These are phyloP conservation scores for Alternaria angustiovoidea DNA, from an alignment of 2,329 filamentous ascomycete genomes.

Conservation along the genomic window DNA sequence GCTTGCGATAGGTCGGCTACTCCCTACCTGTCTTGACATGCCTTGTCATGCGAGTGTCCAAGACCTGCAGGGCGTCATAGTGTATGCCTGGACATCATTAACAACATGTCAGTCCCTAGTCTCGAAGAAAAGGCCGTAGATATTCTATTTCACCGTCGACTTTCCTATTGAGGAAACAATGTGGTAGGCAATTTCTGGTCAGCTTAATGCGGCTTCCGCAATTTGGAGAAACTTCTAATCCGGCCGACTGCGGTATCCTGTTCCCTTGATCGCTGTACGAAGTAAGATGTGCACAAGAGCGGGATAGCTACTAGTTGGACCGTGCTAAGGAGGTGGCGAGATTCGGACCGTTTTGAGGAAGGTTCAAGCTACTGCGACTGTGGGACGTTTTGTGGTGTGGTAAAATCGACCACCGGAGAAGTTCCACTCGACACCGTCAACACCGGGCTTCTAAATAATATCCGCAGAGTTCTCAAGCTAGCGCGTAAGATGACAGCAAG, in stretches of 20 bases:
- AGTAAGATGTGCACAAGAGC: slow-evolving; percentile 4
- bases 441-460: neutral
- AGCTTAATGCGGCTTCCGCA: neutral
- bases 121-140: neutral
- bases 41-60: neutral
- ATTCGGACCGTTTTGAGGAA: slow-evolving; percentile 17
- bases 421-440: slow-evolving; percentile 1
- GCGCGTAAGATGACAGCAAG: neutral
- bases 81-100: neutral
- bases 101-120: neutral
- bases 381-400: neutral
- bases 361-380: slow-evolving; percentile 10
- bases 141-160: slow-evolving; percentile 1
- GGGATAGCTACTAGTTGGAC: slow-evolving; percentile 4
- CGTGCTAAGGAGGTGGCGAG: neutral
- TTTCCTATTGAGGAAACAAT: neutral
- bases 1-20: neutral
- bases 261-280: slow-evolving; percentile 4
- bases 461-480: neutral
- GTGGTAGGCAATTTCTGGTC: neutral
- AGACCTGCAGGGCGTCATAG: neutral
- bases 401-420: neutral
- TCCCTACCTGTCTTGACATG: neutral
- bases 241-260: neutral
- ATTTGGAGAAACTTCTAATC: neutral